Evolutionary conservation across 2,329 filamentous ascomycete genomes (phyloP).

Genomic region (Celoporthe dispersa): DNA sequence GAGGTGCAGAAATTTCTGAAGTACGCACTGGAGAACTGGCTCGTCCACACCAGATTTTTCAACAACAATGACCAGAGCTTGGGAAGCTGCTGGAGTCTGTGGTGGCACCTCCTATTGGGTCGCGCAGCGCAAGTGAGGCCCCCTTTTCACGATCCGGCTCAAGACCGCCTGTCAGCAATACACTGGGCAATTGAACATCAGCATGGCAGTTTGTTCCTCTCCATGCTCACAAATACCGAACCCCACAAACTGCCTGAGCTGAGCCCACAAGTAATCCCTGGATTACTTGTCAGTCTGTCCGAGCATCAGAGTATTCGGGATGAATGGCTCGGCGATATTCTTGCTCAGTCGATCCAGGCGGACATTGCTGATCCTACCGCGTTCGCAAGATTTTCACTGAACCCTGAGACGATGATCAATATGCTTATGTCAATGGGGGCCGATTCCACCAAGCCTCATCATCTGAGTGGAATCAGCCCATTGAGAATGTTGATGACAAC

Average conservation of each 20-base stretch:
- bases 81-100: not conserved
- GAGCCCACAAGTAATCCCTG: not conserved
- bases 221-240: not conserved
- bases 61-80: not conserved
- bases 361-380: not conserved
- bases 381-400: not conserved
- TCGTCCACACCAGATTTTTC: not conserved
- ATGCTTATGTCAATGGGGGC: not conserved
- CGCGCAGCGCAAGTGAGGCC: too few relatives aligned
- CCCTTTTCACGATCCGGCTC: not conserved
- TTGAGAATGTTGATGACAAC: not conserved
- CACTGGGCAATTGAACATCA: not conserved
- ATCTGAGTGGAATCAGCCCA: not conserved
- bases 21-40: not conserved
- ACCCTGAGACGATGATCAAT: not conserved
- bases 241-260: not conserved
- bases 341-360: not conserved
- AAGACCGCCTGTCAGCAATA: not conserved
- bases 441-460: not conserved
- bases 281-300: not conserved
- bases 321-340: not conserved
- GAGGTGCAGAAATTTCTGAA: not conserved
- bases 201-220: conserved; percentile 3
- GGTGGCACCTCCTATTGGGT: not conserved
- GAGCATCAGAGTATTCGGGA: not conserved